Evolutionary conservation across 805 yeast species (phyloP), one percentile per base, ranked within the genome.

Genomic region (Metschnikowia vanudenii): DNA sequence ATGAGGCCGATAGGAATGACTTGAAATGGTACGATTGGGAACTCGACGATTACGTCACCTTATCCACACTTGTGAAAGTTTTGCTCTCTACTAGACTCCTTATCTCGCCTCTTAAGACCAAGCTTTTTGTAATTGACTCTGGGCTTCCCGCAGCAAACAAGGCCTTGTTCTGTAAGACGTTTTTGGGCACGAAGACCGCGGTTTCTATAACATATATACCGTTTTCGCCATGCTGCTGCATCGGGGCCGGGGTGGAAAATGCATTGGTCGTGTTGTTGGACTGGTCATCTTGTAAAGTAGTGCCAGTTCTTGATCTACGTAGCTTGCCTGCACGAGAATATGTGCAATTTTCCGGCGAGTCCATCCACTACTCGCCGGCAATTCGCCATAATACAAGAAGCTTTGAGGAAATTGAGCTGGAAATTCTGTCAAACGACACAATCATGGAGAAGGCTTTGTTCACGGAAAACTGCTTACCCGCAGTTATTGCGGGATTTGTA

Each of bases 141-240:
- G 49, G 38, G 2, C 13, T 51, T 20, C 19, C 55, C 4, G 53
- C 50, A 3, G 17, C 34, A 3, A 17, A 41, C 11, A 56, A 55
- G 41, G 32, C 31, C 7, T n/a, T 17, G n/a, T 29, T 56, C 13
- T 52, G 58, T 20, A 39, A 43, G 13, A 39, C 51, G 9, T 12
- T 56, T 5, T 38, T 53, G 14, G 24, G 31, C 18, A 9, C 30
- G 12, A 36, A 22, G 10, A 42, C 47, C 2, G 52, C 47, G 4
- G 52, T 40, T 4, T 46, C 57, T 1, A 43, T 47, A 17, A 38
- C 52, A 12, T 56, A 51, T 32, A 40, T 56, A 32, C 55, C 58
- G 11, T 40, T 28, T 24, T 32, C 43, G 2, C 49, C 49, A 2
- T 54, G 56, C 29, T 32, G 39, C 13, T 49, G 52, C 22, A 41